phyloP scores from a whole-genome alignment of 1,284 basidiomycete genomes.

The Vanrija pseudolonga region DNA sequence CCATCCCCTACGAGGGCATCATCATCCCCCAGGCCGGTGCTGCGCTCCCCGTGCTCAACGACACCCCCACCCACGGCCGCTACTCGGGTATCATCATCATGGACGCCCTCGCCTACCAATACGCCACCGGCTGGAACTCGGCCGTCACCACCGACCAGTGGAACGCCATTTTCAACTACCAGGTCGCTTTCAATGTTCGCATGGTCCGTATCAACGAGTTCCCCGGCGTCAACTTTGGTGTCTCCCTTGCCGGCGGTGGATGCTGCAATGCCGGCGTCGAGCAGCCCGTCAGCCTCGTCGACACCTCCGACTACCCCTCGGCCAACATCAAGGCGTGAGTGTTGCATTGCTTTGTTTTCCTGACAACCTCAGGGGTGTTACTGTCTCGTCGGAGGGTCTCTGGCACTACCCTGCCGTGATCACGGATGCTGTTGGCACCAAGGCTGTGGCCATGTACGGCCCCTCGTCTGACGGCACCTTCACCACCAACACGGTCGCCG shows the following conservation, averaged over 20 bases:
- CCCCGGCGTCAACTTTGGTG: slow-evolving; percentile 1
- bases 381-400: background rate
- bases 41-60: background rate
- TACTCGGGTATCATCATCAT: slow-evolving; percentile 8
- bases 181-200: slow-evolving; percentile 1
- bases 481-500: background rate
- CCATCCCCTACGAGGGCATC: slow-evolving; percentile 3
- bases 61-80: background rate
- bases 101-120: background rate
- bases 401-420: slow-evolving; percentile 7
- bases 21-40: background rate
- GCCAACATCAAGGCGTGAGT: slow-evolving; percentile 4
- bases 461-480: background rate
- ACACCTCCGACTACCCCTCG: slow-evolving; percentile 2
- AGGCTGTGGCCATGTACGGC: slow-evolving; percentile 4
- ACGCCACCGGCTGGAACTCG: background rate
- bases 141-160: slow-evolving; percentile 6
- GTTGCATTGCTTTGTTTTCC: background rate
- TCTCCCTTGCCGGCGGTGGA: background rate
- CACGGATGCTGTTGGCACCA: background rate
- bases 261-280: background rate
- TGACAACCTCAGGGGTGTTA: background rate
- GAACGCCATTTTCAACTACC: slow-evolving; percentile 1
- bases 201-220: slow-evolving; percentile 13
- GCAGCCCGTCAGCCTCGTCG: slow-evolving; percentile 1